Evolutionary conservation across 2,329 filamentous ascomycete genomes (phyloP).

Genomic region (Penicillium thymicola): DNA sequence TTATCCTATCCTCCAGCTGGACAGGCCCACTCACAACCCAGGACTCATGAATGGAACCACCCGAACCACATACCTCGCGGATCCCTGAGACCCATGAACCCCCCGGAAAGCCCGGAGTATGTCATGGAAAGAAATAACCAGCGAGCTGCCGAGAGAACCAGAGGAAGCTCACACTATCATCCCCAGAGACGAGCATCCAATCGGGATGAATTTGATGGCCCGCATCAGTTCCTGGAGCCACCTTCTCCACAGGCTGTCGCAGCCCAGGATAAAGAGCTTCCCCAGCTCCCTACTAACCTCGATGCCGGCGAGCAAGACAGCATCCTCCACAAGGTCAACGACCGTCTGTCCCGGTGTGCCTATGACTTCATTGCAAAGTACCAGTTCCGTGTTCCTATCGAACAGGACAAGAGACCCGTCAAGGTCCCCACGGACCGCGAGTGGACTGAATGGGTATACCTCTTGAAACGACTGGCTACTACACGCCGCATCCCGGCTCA

Average conservation of each 20-base stretch:
- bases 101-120: constrained; percentile 36
- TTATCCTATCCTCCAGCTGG: constrained; percentile 34
- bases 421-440: constrained; percentile 73
- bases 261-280: constrained; percentile 74
- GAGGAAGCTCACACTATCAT: constrained; percentile 34
- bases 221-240: constrained; percentile 74
- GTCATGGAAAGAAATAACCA: constrained; percentile 37
- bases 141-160: constrained; percentile 31
- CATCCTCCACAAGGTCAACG: constrained; percentile 76
- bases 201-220: constrained; percentile 85
- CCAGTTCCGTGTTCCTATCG: constrained; percentile 82
- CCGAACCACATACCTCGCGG: constrained; percentile 32
- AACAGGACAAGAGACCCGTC: constrained; percentile 75
- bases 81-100: constrained; percentile 28
- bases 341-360: constrained; percentile 77
- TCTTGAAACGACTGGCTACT: constrained; percentile 79
- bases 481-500: constrained; percentile 81
- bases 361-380: constrained; percentile 91
- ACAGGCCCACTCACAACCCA: constrained; percentile 27
- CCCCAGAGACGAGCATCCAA: constrained; percentile 70
- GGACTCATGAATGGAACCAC: constrained; percentile 36
- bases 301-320: constrained; percentile 80
- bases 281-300: constrained; percentile 77
- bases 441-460: constrained; percentile 90
- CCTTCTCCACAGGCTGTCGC: constrained; percentile 69